Percentiles rank a stretch among this genome's conserved stretches.
phyloP scores from a whole-genome alignment of 495 filamentous ascomycete genomes.

The Bacidia gigantensis region DNA sequence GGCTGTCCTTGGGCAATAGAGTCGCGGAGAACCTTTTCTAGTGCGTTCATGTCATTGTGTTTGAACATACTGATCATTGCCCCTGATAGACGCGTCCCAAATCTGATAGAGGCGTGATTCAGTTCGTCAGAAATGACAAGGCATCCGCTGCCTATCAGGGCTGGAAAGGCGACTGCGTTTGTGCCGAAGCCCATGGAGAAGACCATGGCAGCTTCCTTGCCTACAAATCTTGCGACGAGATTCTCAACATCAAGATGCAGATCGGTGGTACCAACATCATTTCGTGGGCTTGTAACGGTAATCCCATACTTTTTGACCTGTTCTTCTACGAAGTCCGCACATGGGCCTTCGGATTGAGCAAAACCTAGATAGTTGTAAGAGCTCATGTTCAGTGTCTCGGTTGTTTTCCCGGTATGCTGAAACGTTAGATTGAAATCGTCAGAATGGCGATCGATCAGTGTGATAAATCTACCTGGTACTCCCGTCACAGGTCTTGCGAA shows the following conservation, averaged over 20 bases:
- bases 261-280: slow-evolving; percentile 77
- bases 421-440: slow-evolving; percentile 82
- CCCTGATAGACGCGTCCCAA: slow-evolving; percentile 84
- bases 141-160: slow-evolving; percentile 79
- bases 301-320: slow-evolving; percentile 72
- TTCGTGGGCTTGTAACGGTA: slow-evolving; percentile 61
- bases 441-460: slow-evolving; percentile 72
- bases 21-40: slow-evolving; percentile 75
- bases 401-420: slow-evolving; percentile 72
- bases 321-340: slow-evolving; percentile 86
- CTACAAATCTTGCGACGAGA: slow-evolving; percentile 76
- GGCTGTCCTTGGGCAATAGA: slow-evolving; percentile 92
- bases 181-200: slow-evolving; percentile 98
- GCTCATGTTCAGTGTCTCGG: slow-evolving; percentile 96
- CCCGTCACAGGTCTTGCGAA: slow-evolving; percentile 85
- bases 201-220: slow-evolving; percentile 86
- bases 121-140: slow-evolving; percentile 93
- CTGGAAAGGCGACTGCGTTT: slow-evolving; percentile 81
- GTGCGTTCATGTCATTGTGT: slow-evolving; percentile 85
- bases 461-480: slow-evolving; percentile 88
- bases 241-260: slow-evolving; percentile 79
- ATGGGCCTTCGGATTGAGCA: slow-evolving; percentile 92
- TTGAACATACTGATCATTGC: slow-evolving; percentile 92
- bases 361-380: slow-evolving; percentile 99
- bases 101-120: slow-evolving; percentile 94